Conservation (phyloP, 192 early-diverging fungal species). For the Phycomyces nitens region DNA sequence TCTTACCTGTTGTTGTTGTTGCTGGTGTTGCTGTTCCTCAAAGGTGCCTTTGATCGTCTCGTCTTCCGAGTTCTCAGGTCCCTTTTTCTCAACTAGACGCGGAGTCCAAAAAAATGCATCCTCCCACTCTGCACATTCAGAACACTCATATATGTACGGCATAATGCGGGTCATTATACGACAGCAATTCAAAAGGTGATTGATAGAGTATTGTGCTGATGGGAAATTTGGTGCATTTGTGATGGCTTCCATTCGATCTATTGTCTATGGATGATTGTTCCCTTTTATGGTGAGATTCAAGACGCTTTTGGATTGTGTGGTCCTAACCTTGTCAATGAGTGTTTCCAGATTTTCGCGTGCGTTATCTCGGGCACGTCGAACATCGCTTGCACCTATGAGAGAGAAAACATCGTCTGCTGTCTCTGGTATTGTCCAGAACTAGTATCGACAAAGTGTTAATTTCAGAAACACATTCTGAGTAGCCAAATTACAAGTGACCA, state of each 20-base stretch:
- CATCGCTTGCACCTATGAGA: constrained; percentile 79
- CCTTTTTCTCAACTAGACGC: constrained; percentile 4
- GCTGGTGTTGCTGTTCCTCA: not conserved
- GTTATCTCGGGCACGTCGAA: constrained; percentile 70
- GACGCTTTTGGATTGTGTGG: too few species aligned
- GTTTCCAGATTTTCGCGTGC: constrained; percentile 76
- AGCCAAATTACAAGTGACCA: constrained; percentile 42
- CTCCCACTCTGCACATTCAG: constrained; percentile 50
- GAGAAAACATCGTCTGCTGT: constrained; percentile 82
- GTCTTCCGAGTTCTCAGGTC: not conserved
- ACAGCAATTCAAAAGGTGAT: constrained; percentile 75
- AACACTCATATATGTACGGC: constrained; percentile 78
- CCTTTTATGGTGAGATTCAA: too few species aligned
- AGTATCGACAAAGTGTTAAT: constrained; percentile 3
- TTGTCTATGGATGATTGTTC: constrained; percentile 24
- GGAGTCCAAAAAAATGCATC: constrained; percentile 62
- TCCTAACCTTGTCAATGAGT: constrained; percentile 66
- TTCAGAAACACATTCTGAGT: constrained; percentile 9
- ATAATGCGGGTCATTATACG: constrained; percentile 81
- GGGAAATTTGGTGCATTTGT: constrained; percentile 49
- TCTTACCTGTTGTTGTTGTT: too few species aligned
- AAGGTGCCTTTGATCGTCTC: not conserved
- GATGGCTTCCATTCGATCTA: constrained; percentile 51
- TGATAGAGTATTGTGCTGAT: constrained; percentile 48
- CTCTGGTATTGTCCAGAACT: constrained; percentile 77